A percentile compares a stretch with the other conserved stretches of the same genome.
Evolutionary conservation across 495 filamentous ascomycete species (phyloP).

Genomic region (Daldinia caldariorum): DNA sequence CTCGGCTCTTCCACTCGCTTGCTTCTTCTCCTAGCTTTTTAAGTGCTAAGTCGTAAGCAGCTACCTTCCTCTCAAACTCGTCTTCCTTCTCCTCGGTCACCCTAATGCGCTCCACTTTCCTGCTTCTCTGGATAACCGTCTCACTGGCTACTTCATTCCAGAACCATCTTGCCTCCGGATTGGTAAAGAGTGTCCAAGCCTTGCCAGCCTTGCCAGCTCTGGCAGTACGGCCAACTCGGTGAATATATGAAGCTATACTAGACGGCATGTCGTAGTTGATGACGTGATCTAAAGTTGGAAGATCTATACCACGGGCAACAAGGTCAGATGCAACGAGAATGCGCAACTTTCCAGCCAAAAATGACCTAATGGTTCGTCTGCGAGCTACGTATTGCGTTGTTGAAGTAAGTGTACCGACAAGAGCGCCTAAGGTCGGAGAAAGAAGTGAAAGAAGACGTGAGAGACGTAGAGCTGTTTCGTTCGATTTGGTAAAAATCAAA

Average conservation of each 20-base stretch:
- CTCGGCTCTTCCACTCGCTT: constrained; percentile 22
- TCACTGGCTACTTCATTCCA: constrained; percentile 75
- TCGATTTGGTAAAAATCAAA: constrained; percentile 89
- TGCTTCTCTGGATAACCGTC: constrained; percentile 45
- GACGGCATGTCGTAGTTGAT: constrained; percentile 94
- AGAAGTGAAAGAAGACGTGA: constrained; percentile 78
- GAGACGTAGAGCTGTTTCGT: constrained; percentile 82
- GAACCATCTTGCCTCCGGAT: constrained; percentile 86
- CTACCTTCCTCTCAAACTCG: constrained; percentile 63
- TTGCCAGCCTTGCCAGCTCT: constrained; percentile 78
- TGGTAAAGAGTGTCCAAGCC: constrained; percentile 84
- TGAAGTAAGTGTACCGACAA: constrained; percentile 78
- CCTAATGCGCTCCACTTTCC: constrained; percentile 52
- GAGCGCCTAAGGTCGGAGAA: constrained; percentile 63
- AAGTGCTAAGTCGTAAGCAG: constrained; percentile 70
- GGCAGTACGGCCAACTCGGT: constrained; percentile 92
- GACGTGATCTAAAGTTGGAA: constrained; percentile 80
- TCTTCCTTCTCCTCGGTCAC: constrained; percentile 64
- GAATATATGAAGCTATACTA: constrained; percentile 83
- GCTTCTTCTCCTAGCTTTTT: constrained; percentile 60
- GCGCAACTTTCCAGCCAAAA: constrained; percentile 68
- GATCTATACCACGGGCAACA: constrained; percentile 91
- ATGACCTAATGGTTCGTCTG: constrained; percentile 67
- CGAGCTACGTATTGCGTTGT: constrained; percentile 71
- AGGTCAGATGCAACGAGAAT: constrained; percentile 91